Evolutionary conservation across 257 asterid species (phyloP).

Genomic region (Knoxia roxburghii): DNA sequence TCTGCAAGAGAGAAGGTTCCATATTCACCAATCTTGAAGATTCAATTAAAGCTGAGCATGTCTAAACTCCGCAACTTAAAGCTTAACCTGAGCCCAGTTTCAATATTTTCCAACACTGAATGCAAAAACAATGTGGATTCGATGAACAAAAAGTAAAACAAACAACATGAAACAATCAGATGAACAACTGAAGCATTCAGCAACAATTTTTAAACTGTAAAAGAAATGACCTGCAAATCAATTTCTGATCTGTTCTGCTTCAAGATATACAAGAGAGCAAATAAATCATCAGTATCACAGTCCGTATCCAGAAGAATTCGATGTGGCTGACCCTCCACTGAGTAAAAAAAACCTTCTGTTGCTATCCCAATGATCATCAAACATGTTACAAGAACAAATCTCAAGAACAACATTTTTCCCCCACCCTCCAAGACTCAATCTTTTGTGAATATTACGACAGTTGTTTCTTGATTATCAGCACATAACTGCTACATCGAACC

Average conservation of each 20-base stretch:
- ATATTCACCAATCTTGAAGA: background rate
- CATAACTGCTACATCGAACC: conserved; percentile 1
- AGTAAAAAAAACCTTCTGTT: background rate
- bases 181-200: background rate
- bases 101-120: background rate
- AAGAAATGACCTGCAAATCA: conserved; percentile 56
- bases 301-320: conserved; percentile 79
- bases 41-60: background rate
- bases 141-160: background rate
- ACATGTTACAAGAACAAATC: background rate
- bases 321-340: conserved; percentile 34
- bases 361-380: conserved; percentile 9
- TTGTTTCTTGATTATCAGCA: background rate
- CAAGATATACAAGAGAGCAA: conserved; percentile 70
- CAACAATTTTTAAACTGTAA: background rate
- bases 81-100: background rate
- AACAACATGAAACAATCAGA: background rate
- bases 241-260: conserved; percentile 61
- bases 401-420: conserved; percentile 26
- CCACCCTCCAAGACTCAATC: background rate
- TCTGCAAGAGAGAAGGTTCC: too few species aligned
- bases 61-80: background rate
- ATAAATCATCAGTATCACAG: conserved; percentile 72
- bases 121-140: background rate
- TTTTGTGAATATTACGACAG: background rate